Base-by-base conservation (phyloP, 257 asterid species). In the Solanum virginianum region DNA sequence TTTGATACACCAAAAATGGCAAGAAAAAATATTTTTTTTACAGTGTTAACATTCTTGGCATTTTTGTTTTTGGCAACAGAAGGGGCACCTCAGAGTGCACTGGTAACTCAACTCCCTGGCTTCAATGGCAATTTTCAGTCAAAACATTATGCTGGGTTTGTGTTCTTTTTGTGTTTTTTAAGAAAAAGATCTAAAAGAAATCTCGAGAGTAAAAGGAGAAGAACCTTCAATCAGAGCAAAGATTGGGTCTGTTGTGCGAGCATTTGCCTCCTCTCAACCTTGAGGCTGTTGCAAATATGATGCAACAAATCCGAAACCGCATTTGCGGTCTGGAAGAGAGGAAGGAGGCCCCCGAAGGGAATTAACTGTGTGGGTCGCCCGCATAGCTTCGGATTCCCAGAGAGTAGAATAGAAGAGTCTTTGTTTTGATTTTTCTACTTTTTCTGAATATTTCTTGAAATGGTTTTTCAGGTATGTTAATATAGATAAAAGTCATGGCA, bases 91-190 rank as follows among this genome's bases (percentile, higher is more conserved):
- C 93, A 92, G 82, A 87, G 22, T 43, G 92, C 98, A 68, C 87
- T 92, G 26, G 72, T 95, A 62, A 88, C 93, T 0, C 81, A 86
- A 55, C 51, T 96, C 49, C 98, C 99, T 86, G 99, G 99, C 0
- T 96, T 91, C 89, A 51, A 70, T 86, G 98, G 97, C 84, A 89
- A 74, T 85, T 81, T 96, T 13, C 92, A 96, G 83, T 96, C 99
- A 81, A 92, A 95, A 80, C 99, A 96, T 85, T 93, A 96, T 88
- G 88, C 98, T 12, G 99, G 99, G 98, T 96, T 85, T 60, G 81
- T 60, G 45, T 62, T 62, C 69, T 60, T 60, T 60, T 57, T 57
- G 24, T 18, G 24, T 57, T 57, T 57, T 57, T n/a, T 20, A 7
- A 60, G 11, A n/a, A 62, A 62, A 62, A 62, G 17, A 62, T 62